Base-by-base conservation (phyloP, 2,329 filamentous ascomycete species). In the Exophiala aquamarina region DNA sequence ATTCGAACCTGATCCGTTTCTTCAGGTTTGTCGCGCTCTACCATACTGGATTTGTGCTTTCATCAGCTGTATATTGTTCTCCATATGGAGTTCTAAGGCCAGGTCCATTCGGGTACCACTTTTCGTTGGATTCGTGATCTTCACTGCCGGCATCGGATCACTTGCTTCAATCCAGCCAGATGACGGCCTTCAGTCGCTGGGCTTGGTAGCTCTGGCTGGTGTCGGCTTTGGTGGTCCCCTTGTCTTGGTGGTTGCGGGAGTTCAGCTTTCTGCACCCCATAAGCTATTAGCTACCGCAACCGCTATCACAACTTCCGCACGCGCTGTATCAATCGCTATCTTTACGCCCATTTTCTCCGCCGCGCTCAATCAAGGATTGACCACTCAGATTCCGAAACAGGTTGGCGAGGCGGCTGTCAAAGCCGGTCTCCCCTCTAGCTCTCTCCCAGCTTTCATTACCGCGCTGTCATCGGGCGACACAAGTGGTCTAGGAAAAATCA, bases 271-370 rank as follows among this genome's bases (percentile, higher is more conserved):
- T n/a, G 42, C 38, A 13, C 50, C 50, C 7, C 42, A 46, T 20
- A 15, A 43, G 15, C 32, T 50, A 2, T 43, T 53, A 13, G 50
- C 50, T 11, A 50, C 50, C 14, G 50, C 50, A 7, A 50, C 50
- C n/a, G 47, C 41, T 2, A 34, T 39, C 8, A 53, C 43, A 6
- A 47, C 31, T 8, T 50, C 50, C 3, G 21, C 42, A 8, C 46
- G 50, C 10, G 47, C 50, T 13, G 37, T 50, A 20, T 47, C 19
- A 19, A 47, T 26, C 2, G 32, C 42, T 4, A 31, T 50, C 10
- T 53, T 50, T 42, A 45, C 47, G 3, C 37, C 47, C 6, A 47
- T 50, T 4, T 41, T 39, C 28, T 29, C 32, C 1, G 47, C 50
- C 5, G 42, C 47, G 8, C 41, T 53, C 35, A 40, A 18, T 17